These are phyloP conservation scores for Volvox carteri DNA, from an alignment of 163 green algal genomes.

Conservation along the genomic window DNA sequence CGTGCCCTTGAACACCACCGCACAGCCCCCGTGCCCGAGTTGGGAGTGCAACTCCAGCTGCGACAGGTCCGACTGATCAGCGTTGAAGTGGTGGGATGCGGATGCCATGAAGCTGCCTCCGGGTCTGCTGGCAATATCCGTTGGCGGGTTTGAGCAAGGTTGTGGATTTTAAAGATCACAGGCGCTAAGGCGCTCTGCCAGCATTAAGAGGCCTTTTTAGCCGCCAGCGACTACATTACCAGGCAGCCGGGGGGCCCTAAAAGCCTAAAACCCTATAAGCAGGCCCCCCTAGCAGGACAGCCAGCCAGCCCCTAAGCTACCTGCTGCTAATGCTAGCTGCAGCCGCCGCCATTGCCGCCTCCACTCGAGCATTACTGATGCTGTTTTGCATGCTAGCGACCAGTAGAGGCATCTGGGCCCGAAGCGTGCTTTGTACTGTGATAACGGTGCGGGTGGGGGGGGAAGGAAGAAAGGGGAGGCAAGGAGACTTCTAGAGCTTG, in stretches of 20 bases:
- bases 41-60: constrained; percentile 19
- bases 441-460: too few relatives aligned
- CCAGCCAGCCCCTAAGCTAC: too few relatives aligned
- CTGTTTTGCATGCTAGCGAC: constrained; percentile 40
- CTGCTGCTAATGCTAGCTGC: neutral
- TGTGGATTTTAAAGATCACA: too few relatives aligned
- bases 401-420: constrained; percentile 31
- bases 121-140: neutral
- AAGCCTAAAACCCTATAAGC: too few relatives aligned
- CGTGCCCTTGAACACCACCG: constrained; percentile 34
- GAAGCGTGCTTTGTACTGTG: constrained; percentile 20
- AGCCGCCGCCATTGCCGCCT: neutral
- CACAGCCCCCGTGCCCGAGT: constrained; percentile 41
- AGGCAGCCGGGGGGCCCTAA: too few relatives aligned
- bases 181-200: too few relatives aligned
- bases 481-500: too few relatives aligned
- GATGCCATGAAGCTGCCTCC: neutral
- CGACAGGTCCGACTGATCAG: constrained; percentile 3
- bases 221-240: too few relatives aligned
- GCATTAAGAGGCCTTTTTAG: too few relatives aligned
- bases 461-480: too few relatives aligned
- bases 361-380: constrained; percentile 9
- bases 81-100: neutral
- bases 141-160: too few relatives aligned
- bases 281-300: too few relatives aligned